Evolutionary conservation across 78 protist genomes (phyloP).

Genomic region (Acrasis kona): DNA sequence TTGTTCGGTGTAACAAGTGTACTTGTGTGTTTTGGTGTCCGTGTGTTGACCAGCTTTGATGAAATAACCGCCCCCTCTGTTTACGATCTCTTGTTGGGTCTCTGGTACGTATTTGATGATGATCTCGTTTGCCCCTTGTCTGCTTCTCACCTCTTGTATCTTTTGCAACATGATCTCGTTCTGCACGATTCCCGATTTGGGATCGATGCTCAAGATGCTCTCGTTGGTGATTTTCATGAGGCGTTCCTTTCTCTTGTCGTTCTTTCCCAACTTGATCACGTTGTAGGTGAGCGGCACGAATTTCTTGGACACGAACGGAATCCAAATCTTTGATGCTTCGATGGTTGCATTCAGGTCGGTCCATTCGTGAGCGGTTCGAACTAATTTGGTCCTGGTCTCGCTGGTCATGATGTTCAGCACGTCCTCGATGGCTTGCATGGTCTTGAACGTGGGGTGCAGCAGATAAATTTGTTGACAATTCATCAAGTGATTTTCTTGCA

Average conservation of each 20-base stretch:
- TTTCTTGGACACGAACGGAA: background rate
- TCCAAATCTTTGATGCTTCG: background rate
- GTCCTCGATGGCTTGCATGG: background rate
- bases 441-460: background rate
- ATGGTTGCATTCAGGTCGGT: background rate
- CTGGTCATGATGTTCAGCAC: background rate
- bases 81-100: background rate
- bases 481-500: background rate
- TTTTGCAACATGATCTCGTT: background rate
- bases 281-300: background rate
- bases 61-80: background rate
- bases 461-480: background rate
- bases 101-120: background rate
- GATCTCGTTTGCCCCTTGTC: background rate
- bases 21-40: background rate
- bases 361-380: background rate
- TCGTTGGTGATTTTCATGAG: background rate
- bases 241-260: background rate
- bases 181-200: background rate
- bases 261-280: background rate
- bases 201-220: background rate
- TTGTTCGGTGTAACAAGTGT: background rate
- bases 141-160: background rate
- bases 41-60: background rate
- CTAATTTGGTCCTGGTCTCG: background rate